These are phyloP conservation scores for Gyrodon lividus DNA, from an alignment of 768 basidiomycete genomes.

Conservation along the genomic window DNA sequence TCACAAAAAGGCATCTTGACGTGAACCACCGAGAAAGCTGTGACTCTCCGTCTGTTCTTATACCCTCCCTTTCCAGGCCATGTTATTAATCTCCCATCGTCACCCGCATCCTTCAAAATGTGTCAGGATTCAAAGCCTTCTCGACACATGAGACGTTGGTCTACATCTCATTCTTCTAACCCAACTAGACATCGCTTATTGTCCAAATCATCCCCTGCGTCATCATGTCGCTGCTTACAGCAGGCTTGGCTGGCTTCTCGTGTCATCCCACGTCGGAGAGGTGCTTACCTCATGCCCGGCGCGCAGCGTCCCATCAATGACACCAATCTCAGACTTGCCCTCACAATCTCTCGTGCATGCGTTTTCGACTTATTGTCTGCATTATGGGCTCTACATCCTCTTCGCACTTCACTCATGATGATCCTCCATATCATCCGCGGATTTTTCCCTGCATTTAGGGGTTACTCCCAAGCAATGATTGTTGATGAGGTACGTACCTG, in stretches of 20 bases:
- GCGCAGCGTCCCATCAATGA: slow-evolving; percentile 63
- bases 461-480: slow-evolving; percentile 84
- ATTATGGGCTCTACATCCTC: slow-evolving; percentile 58
- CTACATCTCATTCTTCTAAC: slow-evolving; percentile 9
- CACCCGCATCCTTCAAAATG: slow-evolving; percentile 21
- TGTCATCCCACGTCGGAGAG: slow-evolving; percentile 45
- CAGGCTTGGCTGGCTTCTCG: slow-evolving; percentile 64
- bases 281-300: slow-evolving; percentile 56
- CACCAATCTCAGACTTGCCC: slow-evolving; percentile 57
- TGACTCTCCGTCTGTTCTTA: slow-evolving; percentile 28
- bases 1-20: slow-evolving; percentile 24
- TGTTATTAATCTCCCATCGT: slow-evolving; percentile 11
- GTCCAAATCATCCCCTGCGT: not conserved
- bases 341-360: slow-evolving; percentile 51
- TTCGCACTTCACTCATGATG: slow-evolving; percentile 71
- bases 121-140: slow-evolving; percentile 20
- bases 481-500: slow-evolving; percentile 68
- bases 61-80: slow-evolving; percentile 22
- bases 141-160: slow-evolving; percentile 21
- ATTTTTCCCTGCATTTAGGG: slow-evolving; percentile 76
- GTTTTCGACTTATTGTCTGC: slow-evolving; percentile 52
- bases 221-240: slow-evolving; percentile 22
- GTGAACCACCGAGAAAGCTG: slow-evolving; percentile 33
- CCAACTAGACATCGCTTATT: not conserved
- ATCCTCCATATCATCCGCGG: slow-evolving; percentile 68